Conservation (phyloP, 2,329 filamentous ascomycete species). For the Stemphylium vesicarium region DNA sequence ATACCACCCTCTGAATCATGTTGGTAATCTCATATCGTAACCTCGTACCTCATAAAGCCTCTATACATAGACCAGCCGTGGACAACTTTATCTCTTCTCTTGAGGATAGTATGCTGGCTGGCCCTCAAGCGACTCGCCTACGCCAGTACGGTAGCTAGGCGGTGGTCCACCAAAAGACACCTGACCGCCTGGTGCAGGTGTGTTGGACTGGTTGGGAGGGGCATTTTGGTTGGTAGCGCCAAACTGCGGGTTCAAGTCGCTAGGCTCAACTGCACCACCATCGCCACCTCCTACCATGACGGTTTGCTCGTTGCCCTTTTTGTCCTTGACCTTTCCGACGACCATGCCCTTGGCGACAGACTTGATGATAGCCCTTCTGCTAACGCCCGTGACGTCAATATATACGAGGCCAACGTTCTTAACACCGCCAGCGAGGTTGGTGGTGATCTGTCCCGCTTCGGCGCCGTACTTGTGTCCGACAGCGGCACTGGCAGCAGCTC, state of each 20-base stretch:
- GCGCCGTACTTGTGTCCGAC: conserved; percentile 88
- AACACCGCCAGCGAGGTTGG: conserved; percentile 79
- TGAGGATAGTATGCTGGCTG: conserved; percentile 44
- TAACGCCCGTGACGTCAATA: conserved; percentile 94
- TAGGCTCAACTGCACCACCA: conserved; percentile 53
- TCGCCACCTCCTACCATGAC: conserved; percentile 75
- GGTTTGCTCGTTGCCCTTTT: conserved; percentile 68
- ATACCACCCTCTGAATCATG: not conserved
- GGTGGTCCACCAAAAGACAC: conserved; percentile 47
- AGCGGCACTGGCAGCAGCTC: conserved; percentile 80
- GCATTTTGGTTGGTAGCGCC: conserved; percentile 39
- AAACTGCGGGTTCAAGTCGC: conserved; percentile 43
- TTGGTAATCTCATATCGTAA: conserved; percentile 16
- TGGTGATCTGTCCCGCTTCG: conserved; percentile 81
- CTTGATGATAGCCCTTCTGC: conserved; percentile 86
- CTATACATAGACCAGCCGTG: not conserved
- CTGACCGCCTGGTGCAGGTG: conserved; percentile 33
- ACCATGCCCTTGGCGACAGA: conserved; percentile 96
- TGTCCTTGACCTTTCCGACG: conserved; percentile 78
- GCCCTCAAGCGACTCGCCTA: conserved; percentile 47
- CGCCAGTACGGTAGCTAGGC: conserved; percentile 42
- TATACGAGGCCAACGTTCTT: conserved; percentile 98
- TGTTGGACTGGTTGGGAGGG: conserved; percentile 31
- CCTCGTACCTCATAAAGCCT: conserved; percentile 29
- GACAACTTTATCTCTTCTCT: conserved; percentile 38